Evolutionary conservation across 257 asterid genomes (phyloP).

Genomic region (Lantana camara): DNA sequence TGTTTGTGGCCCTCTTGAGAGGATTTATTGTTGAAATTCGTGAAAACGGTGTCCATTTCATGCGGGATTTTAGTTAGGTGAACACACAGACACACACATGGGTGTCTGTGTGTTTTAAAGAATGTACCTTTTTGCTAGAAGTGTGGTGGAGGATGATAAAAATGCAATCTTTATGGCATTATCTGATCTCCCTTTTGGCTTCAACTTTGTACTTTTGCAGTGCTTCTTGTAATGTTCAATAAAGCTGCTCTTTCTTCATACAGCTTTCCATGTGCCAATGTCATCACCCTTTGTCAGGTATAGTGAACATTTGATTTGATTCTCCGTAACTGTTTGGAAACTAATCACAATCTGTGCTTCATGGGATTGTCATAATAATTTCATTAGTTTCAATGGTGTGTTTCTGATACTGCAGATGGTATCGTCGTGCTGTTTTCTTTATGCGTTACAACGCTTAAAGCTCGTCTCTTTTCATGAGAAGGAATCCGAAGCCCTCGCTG

Average conservation of each 20-base stretch:
- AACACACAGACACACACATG: too few relatives aligned
- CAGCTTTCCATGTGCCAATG: slow-evolving; percentile 85
- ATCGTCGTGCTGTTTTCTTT: slow-evolving; percentile 73
- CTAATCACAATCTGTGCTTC: background rate
- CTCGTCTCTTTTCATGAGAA: slow-evolving; percentile 63
- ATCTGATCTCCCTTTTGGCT: slow-evolving; percentile 17
- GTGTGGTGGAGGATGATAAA: slow-evolving; percentile 3
- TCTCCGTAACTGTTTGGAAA: background rate
- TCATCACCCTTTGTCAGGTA: slow-evolving; percentile 96
- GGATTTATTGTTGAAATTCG: background rate
- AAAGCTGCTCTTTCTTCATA: slow-evolving; percentile 97
- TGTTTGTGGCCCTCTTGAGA: background rate
- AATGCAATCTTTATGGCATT: background rate
- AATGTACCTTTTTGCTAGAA: background rate
- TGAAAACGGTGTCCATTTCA: background rate
- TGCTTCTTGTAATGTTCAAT: slow-evolving; percentile 85
- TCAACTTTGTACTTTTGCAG: slow-evolving; percentile 63
- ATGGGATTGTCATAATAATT: slow-evolving; percentile 7
- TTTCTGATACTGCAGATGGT: slow-evolving; percentile 56
- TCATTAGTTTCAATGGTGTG: slow-evolving; percentile 17
- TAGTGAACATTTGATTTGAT: slow-evolving; percentile 1
- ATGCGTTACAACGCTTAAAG: slow-evolving; percentile 57
- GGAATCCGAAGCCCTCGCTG: slow-evolving; percentile 45
- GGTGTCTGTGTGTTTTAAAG: background rate
- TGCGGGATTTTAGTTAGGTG: background rate